These are phyloP conservation scores for Candolleomyces aberdarensis DNA, from an alignment of 768 basidiomycete genomes.

Conservation along the genomic window DNA sequence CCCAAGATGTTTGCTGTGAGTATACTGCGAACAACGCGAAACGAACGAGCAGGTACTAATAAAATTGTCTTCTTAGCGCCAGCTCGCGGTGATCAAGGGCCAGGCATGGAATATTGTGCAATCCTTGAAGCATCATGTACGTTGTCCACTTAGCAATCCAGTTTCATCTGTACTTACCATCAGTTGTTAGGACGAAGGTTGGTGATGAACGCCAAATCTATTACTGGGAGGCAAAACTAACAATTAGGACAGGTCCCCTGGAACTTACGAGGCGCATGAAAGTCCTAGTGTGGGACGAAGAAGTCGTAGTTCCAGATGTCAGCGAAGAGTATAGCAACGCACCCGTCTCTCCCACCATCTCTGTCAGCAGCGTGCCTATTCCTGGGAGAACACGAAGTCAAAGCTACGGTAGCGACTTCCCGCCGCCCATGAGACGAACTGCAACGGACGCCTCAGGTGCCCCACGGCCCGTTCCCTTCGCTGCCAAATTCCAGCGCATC, in stretches of 20 bases:
- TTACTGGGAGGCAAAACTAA: slow-evolving; percentile 10
- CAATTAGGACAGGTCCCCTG: slow-evolving; percentile 61
- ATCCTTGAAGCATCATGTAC: slow-evolving; percentile 71
- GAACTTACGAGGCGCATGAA: slow-evolving; percentile 84
- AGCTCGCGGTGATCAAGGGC: slow-evolving; percentile 91
- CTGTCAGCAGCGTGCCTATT: slow-evolving; percentile 59
- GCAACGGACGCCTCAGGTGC: slow-evolving; percentile 63
- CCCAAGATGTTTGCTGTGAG: slow-evolving; percentile 84
- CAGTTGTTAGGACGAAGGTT: slow-evolving; percentile 69
- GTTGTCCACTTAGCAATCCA: slow-evolving; percentile 23
- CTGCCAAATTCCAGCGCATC: slow-evolving; percentile 78
- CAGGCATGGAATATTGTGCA: slow-evolving; percentile 91
- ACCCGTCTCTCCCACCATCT: slow-evolving; percentile 55
- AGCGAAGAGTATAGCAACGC: slow-evolving; percentile 21
- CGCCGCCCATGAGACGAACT: slow-evolving; percentile 63
- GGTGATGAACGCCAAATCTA: slow-evolving; percentile 8
- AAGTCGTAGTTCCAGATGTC: slow-evolving; percentile 67
- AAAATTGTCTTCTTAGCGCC: slow-evolving; percentile 46
- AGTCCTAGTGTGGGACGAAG: slow-evolving; percentile 84
- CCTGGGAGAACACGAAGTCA: slow-evolving; percentile 55
- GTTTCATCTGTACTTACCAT: background rate
- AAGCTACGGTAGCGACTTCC: slow-evolving; percentile 68
- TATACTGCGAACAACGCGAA: slow-evolving; percentile 3
- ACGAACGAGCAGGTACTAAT: background rate
- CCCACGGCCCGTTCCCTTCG: slow-evolving; percentile 77